Evolutionary conservation across 2,329 filamentous ascomycete genomes (phyloP), one percentile per base, ranked within the genome.

Genomic region (Camillea tinctor): DNA sequence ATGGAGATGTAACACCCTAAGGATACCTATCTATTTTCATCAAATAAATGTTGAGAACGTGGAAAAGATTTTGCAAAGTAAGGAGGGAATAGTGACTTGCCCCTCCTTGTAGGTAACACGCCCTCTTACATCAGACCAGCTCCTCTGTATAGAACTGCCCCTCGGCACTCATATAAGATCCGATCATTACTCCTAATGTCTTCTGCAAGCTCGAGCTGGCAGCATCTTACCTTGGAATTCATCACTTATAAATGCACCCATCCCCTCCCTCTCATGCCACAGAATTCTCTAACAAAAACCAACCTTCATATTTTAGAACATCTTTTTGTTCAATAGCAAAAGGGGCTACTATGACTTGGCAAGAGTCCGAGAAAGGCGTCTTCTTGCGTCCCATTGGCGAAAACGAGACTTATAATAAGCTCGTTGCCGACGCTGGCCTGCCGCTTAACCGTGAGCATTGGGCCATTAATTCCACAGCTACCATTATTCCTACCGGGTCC

Each of bases 361-460:
- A 60, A 13, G 63, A 63, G 51, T 60, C 61, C 8, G 40, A 60
- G 56, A 59, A 60, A 60, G 60, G 57, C 19, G 55, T 61, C 24
- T 60, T 60, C 44, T 61, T 56, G 51, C 58, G 58, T 6, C 44
- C 60, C 5, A 61, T 62, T 40, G 61, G 60, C 44, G 66, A 65
- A 36, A 65, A 63, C 48, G 71, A 74, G 64, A 64, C 58, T 4
- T 74, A 70, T 36, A 70, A 72, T 57, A 73, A 72, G 55, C 59
- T 73, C 3, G 23, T 72, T n/a, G 71, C 65, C n/a, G 71, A 73
- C 49, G 54, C 61, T 22, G 68, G 65, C 40, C 61, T 62, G 23
- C 56, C 64, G 4, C 56, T 73, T 9, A 67, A 69, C 24, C 70
- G 71, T 50, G 72, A 75, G 58, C 68, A 73, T 57, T 74, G 73